A percentile compares a stretch with the other conserved stretches of the same genome.
Evolutionary conservation across 129 eudicot species (phyloP).

Genomic region (Flaveria linearis): DNA sequence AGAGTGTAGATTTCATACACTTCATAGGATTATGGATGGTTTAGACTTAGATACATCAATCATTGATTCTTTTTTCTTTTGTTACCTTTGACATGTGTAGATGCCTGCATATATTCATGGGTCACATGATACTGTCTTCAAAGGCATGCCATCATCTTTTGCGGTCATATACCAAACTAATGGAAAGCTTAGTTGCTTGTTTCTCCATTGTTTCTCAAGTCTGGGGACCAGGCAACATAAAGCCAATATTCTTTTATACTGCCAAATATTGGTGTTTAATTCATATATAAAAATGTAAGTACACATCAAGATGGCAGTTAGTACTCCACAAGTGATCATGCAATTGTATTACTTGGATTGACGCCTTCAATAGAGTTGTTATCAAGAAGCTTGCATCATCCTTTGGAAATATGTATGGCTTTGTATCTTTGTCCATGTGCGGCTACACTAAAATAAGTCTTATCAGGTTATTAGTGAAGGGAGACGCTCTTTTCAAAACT

Average conservation of each 20-base stretch:
- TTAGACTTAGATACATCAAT: constrained; percentile 3
- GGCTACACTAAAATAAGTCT: constrained; percentile 8
- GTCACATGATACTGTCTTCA: constrained; percentile 42
- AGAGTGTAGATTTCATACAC: not conserved
- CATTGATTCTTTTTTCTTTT: constrained; percentile 31
- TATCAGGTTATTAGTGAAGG: constrained; percentile 1
- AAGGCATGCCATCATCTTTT: constrained; percentile 47
- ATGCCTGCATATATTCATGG: constrained; percentile 43
- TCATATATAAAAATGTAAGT: constrained; percentile 1
- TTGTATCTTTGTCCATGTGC: not conserved
- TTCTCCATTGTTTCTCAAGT: constrained; percentile 23
- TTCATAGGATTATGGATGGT: constrained; percentile 3
- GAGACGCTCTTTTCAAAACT: no score
- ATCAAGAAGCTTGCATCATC: constrained; percentile 16
- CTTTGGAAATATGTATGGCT: constrained; percentile 8
- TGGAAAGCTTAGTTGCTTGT: constrained; percentile 31
- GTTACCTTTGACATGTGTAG: constrained; percentile 47
- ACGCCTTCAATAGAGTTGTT: constrained; percentile 1
- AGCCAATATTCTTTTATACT: constrained; percentile 18
- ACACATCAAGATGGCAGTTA: constrained; percentile 8
- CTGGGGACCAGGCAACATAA: constrained; percentile 17
- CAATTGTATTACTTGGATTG: constrained; percentile 2
- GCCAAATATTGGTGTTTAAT: constrained; percentile 27
- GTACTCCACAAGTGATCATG: constrained; percentile 11
- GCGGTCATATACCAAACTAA: constrained; percentile 30